A percentile compares a stretch with the other conserved stretches of the same genome.
These are phyloP conservation scores for Chimonanthus praecox DNA, from an alignment of 164 flowering plant genomes.

Conservation along the genomic window DNA sequence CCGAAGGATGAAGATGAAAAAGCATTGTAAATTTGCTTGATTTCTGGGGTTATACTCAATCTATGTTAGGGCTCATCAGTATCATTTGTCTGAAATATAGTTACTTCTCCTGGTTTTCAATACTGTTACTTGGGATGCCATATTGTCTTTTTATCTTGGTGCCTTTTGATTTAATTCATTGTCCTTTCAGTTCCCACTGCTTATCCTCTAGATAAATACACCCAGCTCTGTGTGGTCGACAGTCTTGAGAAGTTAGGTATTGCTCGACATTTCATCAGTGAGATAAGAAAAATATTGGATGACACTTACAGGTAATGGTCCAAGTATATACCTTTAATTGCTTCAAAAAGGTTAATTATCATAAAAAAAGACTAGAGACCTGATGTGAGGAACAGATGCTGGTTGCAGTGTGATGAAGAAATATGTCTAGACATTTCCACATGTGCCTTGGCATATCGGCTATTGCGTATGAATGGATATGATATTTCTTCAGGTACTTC, in stretches of 20 bases:
- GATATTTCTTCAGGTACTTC: slow-evolving; percentile 55
- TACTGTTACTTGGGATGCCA: too few relatives aligned
- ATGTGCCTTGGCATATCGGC: slow-evolving; percentile 69
- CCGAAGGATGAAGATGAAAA: too few relatives aligned
- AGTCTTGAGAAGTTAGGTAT: slow-evolving; percentile 65
- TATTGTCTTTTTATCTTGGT: too few relatives aligned
- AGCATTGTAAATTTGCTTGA: too few relatives aligned
- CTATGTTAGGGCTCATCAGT: neutral
- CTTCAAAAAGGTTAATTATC: neutral
- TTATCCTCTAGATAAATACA: slow-evolving; percentile 59
- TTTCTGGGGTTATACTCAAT: too few relatives aligned
- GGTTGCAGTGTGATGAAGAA: slow-evolving; percentile 69
- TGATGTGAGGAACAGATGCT: slow-evolving; percentile 40
- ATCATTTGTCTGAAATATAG: too few relatives aligned
- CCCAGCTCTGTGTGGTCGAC: slow-evolving; percentile 58
- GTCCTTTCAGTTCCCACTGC: slow-evolving; percentile 66
- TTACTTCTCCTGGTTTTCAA: too few relatives aligned
- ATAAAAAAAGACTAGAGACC: neutral
- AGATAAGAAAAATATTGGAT: slow-evolving; percentile 50
- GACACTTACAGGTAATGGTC: slow-evolving; percentile 52
- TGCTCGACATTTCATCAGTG: slow-evolving; percentile 52
- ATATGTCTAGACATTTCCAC: slow-evolving; percentile 49
- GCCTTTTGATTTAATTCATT: neutral
- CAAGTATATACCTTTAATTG: neutral
- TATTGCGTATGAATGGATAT: slow-evolving; percentile 61